Conservation (phyloP, 2,329 filamentous ascomycete species). For the Talaromyces verruculosus region DNA sequence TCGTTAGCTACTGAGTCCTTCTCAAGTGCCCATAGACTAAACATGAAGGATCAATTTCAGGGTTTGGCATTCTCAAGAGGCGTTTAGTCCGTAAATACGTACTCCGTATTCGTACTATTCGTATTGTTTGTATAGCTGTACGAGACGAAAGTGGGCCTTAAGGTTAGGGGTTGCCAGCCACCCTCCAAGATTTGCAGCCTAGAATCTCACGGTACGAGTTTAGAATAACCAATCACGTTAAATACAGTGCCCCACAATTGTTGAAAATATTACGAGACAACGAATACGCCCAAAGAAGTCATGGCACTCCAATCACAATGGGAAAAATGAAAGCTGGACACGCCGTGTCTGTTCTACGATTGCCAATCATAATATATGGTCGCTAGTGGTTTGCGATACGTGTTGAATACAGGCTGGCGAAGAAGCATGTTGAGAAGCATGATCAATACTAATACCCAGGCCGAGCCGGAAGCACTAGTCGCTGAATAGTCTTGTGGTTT, state of each 20-base stretch:
- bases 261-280: neutral
- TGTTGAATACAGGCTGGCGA: neutral
- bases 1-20: neutral
- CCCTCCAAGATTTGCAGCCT: neutral
- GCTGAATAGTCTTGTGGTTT: slow-evolving; percentile 2
- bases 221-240: neutral
- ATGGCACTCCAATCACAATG: neutral
- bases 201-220: neutral
- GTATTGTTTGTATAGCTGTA: neutral
- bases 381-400: neutral
- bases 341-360: neutral
- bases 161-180: slow-evolving; percentile 16
- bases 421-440: neutral
- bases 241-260: neutral
- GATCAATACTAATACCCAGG: neutral
- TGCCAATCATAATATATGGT: neutral
- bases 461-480: neutral
- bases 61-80: neutral
- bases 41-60: neutral
- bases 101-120: neutral
- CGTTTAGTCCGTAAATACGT: neutral
- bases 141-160: slow-evolving; percentile 1
- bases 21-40: neutral
- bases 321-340: neutral
- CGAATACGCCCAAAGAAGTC: neutral